Evolutionary conservation across 768 basidiomycete genomes (phyloP), one percentile per base, ranked within the genome.

Genomic region (Suillus luteus): DNA sequence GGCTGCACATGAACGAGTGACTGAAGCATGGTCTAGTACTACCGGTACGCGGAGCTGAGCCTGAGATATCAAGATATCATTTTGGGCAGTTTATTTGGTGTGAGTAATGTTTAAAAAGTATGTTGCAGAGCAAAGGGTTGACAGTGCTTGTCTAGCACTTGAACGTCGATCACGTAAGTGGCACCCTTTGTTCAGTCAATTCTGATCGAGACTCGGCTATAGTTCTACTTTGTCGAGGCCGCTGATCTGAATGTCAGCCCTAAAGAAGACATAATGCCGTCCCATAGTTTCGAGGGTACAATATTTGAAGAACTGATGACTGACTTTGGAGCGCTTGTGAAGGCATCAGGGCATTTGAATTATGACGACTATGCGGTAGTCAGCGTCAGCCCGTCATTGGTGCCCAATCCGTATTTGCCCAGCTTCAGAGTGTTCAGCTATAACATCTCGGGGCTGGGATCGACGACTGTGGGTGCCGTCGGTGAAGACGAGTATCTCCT

Each of bases 321-420:
- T 55, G 90, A 92, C 66, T 93, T 91, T 74, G 73, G 78, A 11
- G 81, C 82, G 37, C 81, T 95, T 61, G 88, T 88, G 8, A 83
- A 82, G 61, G 71, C 80, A 27, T 68, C 71, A 19, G 80, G 82
- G 64, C 75, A 82, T 60, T 69, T 84, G 48, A 83, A 89, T 70
- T 71, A 86, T 67, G 87, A 85, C 68, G 81, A 89, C 65, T 93
- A 89, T 69, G 86, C 85, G 4, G 86, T 92, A 41, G 83, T 94
- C 65, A 94, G 92, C 72, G 90, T 93, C 33, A 83, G 85, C 41
- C 91, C 95, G 5, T 85, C 91, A 40, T 86, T 95, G 24, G 90
- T 95, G 62, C 93, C 94, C n/a, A 93, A 93, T 63, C 88, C 88
- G 19, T 97, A 91, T 77, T 75, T 91, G 55, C 93, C 95, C 3